phyloP scores from a whole-genome alignment of 495 filamentous ascomycete genomes.

The Xylaria scruposa region DNA sequence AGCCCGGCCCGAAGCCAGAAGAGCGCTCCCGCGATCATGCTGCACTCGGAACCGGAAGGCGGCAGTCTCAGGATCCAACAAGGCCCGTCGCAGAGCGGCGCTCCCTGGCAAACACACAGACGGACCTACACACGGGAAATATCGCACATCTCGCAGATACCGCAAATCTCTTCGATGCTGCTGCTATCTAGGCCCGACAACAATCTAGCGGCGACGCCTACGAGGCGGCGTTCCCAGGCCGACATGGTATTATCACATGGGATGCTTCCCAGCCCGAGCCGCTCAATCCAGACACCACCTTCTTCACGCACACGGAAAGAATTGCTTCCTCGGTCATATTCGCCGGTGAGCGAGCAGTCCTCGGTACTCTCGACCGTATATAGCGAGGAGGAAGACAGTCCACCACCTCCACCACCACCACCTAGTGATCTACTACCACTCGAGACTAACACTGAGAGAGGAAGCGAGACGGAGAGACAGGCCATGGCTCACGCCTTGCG shows the following conservation, averaged over 20 bases:
- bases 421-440: neutral
- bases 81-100: conserved; percentile 17
- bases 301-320: neutral
- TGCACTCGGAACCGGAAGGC: conserved; percentile 31
- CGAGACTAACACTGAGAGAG: neutral
- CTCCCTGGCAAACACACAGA: conserved; percentile 30
- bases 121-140: conserved; percentile 25
- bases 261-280: conserved; percentile 36
- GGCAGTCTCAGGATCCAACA: conserved; percentile 20
- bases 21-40: conserved; percentile 39
- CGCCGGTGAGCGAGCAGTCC: conserved; percentile 44
- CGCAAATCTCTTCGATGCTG: conserved; percentile 39
- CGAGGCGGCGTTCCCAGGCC: conserved; percentile 28
- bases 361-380: conserved; percentile 53
- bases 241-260: conserved; percentile 29
- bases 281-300: conserved; percentile 7
- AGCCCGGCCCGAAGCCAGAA: conserved; percentile 40
- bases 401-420: conserved; percentile 25
- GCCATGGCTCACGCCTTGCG: conserved; percentile 22
- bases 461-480: conserved; percentile 6
- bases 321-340: conserved; percentile 23
- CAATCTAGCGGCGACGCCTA: conserved; percentile 36
- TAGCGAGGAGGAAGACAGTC: conserved; percentile 49
- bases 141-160: conserved; percentile 33
- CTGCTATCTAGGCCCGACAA: conserved; percentile 45